A percentile compares a stretch with the other conserved stretches of the same genome.
These are phyloP conservation scores for Malus hybrid DNA, from an alignment of 331 rosid species.

Conservation along the genomic window DNA sequence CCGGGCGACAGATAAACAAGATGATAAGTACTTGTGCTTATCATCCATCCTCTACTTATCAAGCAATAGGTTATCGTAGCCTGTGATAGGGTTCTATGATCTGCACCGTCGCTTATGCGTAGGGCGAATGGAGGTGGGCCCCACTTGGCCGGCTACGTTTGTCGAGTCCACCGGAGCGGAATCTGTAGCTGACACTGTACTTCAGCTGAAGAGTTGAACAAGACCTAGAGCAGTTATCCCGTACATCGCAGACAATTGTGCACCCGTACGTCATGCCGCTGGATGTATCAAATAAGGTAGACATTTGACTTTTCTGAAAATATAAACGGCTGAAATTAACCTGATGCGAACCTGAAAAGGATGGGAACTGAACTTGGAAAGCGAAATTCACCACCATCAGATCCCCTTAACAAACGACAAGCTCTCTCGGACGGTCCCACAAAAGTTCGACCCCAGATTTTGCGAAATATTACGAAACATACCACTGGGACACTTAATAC, in stretches of 20 bases:
- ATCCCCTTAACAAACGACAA: constrained; percentile 66
- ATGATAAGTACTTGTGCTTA: fast-evolving
- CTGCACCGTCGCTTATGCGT: fast-evolving
- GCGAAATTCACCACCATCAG: constrained; percentile 37
- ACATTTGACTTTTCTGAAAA: neutral
- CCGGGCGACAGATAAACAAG: constrained; percentile 43
- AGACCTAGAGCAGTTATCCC: neutral
- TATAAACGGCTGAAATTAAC: constrained; percentile 6
- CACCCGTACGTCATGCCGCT: neutral
- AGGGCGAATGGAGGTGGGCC: constrained; percentile 30
- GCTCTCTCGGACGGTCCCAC: constrained; percentile 20
- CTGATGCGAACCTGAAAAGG: constrained; percentile 3
- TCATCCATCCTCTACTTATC: neutral
- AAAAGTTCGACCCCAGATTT: constrained; percentile 22
- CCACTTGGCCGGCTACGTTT: constrained; percentile 84
- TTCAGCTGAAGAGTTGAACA: constrained; percentile 29
- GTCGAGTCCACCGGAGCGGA: constrained; percentile 76
- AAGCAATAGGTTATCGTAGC: neutral
- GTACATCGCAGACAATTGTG: neutral
- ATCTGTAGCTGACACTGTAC: constrained; percentile 72
- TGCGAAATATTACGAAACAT: constrained; percentile 20
- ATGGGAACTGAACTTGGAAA: constrained; percentile 21
- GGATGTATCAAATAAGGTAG: neutral
- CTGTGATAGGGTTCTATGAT: neutral
- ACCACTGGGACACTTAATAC: constrained; percentile 34